These are phyloP conservation scores for Tolypocladium guangdongense DNA, from an alignment of 2,329 filamentous ascomycete species.

Conservation along the genomic window DNA sequence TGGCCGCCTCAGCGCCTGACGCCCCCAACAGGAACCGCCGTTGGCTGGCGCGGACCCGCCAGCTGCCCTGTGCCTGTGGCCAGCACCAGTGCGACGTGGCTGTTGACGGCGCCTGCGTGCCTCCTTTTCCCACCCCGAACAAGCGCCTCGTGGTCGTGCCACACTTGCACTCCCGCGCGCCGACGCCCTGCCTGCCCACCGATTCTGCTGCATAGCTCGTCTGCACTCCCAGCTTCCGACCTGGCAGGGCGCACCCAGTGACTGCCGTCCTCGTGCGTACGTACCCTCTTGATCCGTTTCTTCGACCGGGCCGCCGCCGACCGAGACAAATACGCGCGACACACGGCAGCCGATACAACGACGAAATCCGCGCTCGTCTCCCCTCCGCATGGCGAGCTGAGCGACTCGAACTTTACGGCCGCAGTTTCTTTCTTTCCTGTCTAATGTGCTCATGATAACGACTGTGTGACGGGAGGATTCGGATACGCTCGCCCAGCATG, in stretches of 20 bases:
- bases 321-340: not conserved
- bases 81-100: no score
- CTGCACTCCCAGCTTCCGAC: not conserved
- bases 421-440: constrained; percentile 3
- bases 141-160: not conserved
- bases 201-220: not conserved
- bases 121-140: not conserved
- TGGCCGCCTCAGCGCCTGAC: not conserved
- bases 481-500: constrained; percentile 19
- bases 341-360: not conserved
- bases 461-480: constrained; percentile 5
- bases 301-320: not conserved
- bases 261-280: not conserved
- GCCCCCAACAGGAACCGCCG: not conserved
- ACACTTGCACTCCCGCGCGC: not conserved
- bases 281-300: not conserved
- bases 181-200: not conserved
- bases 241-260: not conserved
- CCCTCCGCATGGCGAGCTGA: constrained; percentile 3
- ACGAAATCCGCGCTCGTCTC: not conserved
- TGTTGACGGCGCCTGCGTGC: not conserved
- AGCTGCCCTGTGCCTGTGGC: no score
- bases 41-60: no score
- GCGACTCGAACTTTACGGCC: constrained; percentile 1
- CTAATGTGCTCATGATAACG: constrained; percentile 13